Base-by-base conservation (phyloP, 345 rosid species). In the Erodium maritimum region DNA sequence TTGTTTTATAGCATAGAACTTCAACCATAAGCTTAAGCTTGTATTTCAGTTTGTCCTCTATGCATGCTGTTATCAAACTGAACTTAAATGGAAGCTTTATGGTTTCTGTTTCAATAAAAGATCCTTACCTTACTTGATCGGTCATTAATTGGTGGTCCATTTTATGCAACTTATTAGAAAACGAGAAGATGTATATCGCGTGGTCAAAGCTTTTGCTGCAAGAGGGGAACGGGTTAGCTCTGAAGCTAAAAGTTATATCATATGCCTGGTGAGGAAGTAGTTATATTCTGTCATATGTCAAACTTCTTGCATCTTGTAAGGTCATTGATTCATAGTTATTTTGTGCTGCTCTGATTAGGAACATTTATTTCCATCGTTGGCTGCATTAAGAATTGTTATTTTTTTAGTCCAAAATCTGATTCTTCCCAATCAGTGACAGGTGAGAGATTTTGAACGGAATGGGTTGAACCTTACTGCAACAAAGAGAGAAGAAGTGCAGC, bases 391-490 rank as follows among this genome's bases (percentile, higher is more conserved):
- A 24, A 13, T 58, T 20, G 16, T 61, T 42, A 59, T 42, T 55
- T 56, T 52, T 67, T 69, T 61, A 65, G 52, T 62, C 10, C 68
- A 71, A 62, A 46, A 69, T 33, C 72, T 82, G 77, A 79, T 75
- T 60, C 54, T 69, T 76, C 73, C 69, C 69, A 65, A 76, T 76
- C 85, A 81, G 91, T 93, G 95, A 88, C 96, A 88, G 96, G 82
- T 93, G 55, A 84, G 77, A 79, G 95, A 93, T 63, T 88, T 84
- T 29, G 96, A 93, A 83, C 67, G 77, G 65, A 88, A 79, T 79
- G 99, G 96, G 69, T 68, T 88, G 71, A 79, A 84, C 75, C 99
- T 93, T 67, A 80, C 95, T 61, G 57, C 76, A 63, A 78, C 80
- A 34, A 88, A 88, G 76, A 83, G 83, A 75, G 81, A 79, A 62